Evolutionary conservation across 2,329 filamentous ascomycete species (phyloP).

Genomic region (Thyridium curvatum): DNA sequence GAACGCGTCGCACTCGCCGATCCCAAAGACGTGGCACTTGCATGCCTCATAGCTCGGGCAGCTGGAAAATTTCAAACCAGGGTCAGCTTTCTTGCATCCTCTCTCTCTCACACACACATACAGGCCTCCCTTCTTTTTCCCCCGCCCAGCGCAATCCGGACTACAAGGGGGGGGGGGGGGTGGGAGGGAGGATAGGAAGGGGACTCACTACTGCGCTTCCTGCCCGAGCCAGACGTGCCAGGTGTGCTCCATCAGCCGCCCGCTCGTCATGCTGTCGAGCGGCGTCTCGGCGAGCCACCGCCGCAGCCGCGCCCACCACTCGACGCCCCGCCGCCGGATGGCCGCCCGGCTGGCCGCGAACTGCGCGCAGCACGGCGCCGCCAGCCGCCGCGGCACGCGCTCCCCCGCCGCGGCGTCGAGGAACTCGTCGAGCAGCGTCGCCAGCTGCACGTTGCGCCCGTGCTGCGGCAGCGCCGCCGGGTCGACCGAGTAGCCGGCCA

Average conservation of each 20-base stretch:
- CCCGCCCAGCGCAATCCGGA: background rate
- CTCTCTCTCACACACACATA: background rate
- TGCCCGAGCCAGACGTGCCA: constrained; percentile 39
- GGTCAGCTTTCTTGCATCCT: background rate
- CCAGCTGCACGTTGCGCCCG: constrained; percentile 10
- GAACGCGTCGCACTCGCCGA: constrained; percentile 12
- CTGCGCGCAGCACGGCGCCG: constrained; percentile 45
- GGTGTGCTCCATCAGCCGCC: constrained; percentile 44
- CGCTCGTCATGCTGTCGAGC: constrained; percentile 33
- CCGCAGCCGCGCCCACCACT: constrained; percentile 38
- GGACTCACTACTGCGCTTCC: constrained; percentile 10
- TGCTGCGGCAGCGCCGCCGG: constrained; percentile 1
- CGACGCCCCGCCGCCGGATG: constrained; percentile 28
- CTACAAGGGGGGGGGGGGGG: too few relatives aligned
- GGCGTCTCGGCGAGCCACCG: constrained; percentile 41
- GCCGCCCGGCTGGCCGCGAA: constrained; percentile 41
- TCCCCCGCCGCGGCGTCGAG: constrained; percentile 10
- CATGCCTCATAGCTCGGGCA: constrained; percentile 12
- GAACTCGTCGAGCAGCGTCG: constrained; percentile 13
- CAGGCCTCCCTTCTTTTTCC: background rate
- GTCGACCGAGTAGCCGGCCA: constrained; percentile 6
- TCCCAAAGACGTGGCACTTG: constrained; percentile 13
- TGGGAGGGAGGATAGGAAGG: too few relatives aligned
- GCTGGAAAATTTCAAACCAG: constrained; percentile 1
- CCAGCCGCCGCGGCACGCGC: constrained; percentile 26